These are phyloP conservation scores for Amniculicola lignicola DNA, from an alignment of 495 filamentous ascomycete genomes.

Conservation along the genomic window DNA sequence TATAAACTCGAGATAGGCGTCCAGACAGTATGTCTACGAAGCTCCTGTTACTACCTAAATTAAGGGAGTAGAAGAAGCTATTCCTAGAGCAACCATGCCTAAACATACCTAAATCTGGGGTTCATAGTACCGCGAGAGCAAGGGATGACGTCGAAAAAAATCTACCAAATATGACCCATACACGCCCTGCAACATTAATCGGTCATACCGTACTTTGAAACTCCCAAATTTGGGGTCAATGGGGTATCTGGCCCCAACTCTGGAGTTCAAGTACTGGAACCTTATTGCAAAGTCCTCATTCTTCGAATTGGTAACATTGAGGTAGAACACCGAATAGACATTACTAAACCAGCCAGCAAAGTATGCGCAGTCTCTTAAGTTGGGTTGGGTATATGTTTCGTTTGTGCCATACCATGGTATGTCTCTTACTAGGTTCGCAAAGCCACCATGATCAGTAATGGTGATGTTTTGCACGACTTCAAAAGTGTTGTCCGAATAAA, in stretches of 20 bases:
- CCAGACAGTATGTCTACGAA: no score
- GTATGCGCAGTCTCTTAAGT: conserved; percentile 42
- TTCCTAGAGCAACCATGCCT: no score
- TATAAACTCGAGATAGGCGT: no score
- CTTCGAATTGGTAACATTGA: conserved; percentile 33
- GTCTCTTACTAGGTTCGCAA: conserved; percentile 38
- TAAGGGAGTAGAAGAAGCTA: no score
- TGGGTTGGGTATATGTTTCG: conserved; percentile 36
- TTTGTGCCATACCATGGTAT: conserved; percentile 29
- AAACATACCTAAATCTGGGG: no score
- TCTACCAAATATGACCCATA: conserved; percentile 7
- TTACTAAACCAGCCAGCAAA: conserved; percentile 48
- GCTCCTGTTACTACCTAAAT: no score
- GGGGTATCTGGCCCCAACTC: conserved; percentile 36
- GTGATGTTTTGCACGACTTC: conserved; percentile 10
- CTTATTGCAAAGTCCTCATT: conserved; percentile 14
- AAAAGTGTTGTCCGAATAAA: neutral
- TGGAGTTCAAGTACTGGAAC: conserved; percentile 43
- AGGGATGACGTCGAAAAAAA: neutral
- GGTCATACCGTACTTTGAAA: neutral
- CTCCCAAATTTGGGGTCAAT: no score
- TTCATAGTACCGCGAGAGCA: neutral
- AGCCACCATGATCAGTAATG: conserved; percentile 47
- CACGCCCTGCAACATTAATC: neutral
- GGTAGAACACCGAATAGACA: conserved; percentile 32